Percentiles rank a stretch among this genome's conserved stretches.
Conservation (phyloP, 257 asterid genomes). For the Scutellaria barbata region DNA sequence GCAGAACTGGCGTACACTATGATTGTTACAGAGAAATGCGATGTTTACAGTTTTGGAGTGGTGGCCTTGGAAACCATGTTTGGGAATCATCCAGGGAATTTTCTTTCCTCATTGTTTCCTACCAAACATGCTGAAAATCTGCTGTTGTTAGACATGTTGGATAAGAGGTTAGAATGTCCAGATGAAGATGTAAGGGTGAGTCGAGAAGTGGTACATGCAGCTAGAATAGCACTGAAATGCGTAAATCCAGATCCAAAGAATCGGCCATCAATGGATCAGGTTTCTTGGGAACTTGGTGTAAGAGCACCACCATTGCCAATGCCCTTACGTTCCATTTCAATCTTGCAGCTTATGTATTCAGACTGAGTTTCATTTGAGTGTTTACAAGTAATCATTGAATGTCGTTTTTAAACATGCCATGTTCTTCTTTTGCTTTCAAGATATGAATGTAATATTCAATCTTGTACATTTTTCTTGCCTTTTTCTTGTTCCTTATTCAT, state of each 20-base stretch:
- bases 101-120: not conserved
- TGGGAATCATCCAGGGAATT: slow-evolving; percentile 31
- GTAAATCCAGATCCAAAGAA: not conserved
- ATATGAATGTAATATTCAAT: too few relatives aligned
- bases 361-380: not conserved
- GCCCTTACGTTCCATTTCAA: not conserved
- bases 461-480: too few relatives aligned
- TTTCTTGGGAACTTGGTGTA: not conserved
- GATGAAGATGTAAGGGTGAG: not conserved
- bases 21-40: slow-evolving; percentile 11
- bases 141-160: not conserved
- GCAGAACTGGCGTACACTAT: too few relatives aligned
- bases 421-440: too few relatives aligned
- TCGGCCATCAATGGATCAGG: not conserved
- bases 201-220: not conserved
- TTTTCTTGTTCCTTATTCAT: too few relatives aligned
- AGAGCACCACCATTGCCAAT: not conserved
- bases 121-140: not conserved
- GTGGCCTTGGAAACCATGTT: slow-evolving; percentile 31
- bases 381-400: too few relatives aligned
- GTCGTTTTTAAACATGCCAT: too few relatives aligned
- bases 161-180: not conserved
- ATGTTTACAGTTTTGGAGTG: slow-evolving; percentile 37
- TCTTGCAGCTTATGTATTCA: not conserved
- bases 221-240: slow-evolving; percentile 2